Conservation (phyloP, 495 filamentous ascomycete genomes). For the Trichocladium uniseriatum region DNA sequence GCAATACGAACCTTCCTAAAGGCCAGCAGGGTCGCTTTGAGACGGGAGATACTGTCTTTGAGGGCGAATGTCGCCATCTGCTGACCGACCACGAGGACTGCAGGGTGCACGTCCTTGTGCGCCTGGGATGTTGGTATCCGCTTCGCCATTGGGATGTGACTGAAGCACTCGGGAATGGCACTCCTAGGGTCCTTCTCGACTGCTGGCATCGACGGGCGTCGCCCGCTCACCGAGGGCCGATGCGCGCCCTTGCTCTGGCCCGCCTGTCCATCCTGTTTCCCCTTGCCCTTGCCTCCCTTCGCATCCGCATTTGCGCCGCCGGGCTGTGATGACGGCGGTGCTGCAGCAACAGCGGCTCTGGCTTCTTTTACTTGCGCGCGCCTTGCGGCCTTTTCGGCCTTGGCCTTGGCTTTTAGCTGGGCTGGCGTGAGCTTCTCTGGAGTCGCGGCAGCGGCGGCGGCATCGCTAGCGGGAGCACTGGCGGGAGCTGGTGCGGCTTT, state of each 20-base stretch:
- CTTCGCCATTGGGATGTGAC: constrained; percentile 73
- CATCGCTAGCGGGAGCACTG: constrained; percentile 3
- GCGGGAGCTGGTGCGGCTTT: constrained; percentile 1
- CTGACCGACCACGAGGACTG: constrained; percentile 73
- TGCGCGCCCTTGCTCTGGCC: constrained; percentile 27
- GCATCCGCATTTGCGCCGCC: constrained; percentile 17
- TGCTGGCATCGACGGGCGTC: constrained; percentile 34
- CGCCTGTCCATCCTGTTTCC: constrained; percentile 41
- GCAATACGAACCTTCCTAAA: constrained; percentile 66
- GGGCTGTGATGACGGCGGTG: constrained; percentile 1
- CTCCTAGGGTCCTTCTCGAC: constrained; percentile 38
- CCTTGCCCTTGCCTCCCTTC: constrained; percentile 35
- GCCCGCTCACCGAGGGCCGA: constrained; percentile 30
- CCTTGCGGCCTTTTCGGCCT: constrained; percentile 69
- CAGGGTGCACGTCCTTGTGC: constrained; percentile 82
- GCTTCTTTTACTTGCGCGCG: constrained; percentile 54
- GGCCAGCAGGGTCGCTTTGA: constrained; percentile 75
- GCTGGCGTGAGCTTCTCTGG: constrained; percentile 47
- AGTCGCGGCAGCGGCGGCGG: constrained; percentile 7
- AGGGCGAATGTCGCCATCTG: constrained; percentile 85
- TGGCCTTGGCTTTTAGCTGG: constrained; percentile 66
- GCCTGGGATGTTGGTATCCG: constrained; percentile 64
- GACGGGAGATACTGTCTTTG: constrained; percentile 81
- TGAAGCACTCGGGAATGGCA: constrained; percentile 60
- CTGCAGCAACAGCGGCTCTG: constrained; percentile 22